Evolutionary conservation across 371 early-diverging fungal genomes (phyloP).

Genomic region (Coemansia sp.): DNA sequence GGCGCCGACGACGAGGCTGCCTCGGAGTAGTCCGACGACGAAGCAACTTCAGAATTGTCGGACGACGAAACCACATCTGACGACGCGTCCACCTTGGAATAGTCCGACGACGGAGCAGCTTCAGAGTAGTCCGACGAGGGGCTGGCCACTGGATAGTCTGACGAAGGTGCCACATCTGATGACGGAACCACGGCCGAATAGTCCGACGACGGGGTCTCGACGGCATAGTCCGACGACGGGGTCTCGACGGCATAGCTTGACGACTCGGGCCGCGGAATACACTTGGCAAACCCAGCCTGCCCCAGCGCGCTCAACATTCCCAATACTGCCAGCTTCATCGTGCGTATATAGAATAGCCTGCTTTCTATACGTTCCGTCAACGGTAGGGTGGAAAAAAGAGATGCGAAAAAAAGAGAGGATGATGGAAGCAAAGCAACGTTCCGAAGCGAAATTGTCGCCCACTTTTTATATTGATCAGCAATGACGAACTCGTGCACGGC

Average conservation of each 20-base stretch:
- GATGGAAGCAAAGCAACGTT: neutral
- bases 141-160: neutral
- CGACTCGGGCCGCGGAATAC: neutral
- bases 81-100: neutral
- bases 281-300: constrained; percentile 9
- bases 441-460: neutral
- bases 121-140: neutral
- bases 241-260: neutral
- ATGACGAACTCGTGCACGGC: no score
- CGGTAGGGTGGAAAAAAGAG: neutral
- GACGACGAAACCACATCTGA: neutral
- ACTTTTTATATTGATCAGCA: neutral
- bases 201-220: neutral
- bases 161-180: no score
- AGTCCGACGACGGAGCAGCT: neutral
- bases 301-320: neutral
- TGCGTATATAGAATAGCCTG: neutral
- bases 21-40: neutral
- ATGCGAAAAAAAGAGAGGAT: neutral
- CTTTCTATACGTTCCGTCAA: no score
- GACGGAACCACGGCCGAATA: neutral
- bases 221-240: neutral
- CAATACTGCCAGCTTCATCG: constrained; percentile 1
- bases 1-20: neutral
- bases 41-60: neutral